Evolutionary conservation across 2,329 filamentous ascomycete species (phyloP), one percentile per base, ranked within the genome.

Genomic region (Colletotrichum truncatum): DNA sequence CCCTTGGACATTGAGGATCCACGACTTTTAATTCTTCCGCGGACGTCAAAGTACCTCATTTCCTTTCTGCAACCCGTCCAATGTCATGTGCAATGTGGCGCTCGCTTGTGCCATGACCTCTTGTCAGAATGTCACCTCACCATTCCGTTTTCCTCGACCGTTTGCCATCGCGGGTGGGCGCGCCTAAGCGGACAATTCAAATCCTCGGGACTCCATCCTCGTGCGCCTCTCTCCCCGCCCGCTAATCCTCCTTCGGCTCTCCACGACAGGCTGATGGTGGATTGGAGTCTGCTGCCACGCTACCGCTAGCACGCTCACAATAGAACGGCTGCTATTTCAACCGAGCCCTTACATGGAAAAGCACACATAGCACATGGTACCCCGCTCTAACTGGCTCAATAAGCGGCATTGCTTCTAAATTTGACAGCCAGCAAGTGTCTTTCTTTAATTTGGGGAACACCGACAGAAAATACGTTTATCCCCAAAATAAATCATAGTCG

Each of bases 81-180:
- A 23, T 18, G 11, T 7, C n/a, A 34, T 18, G 4, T 11, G 8
- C 39, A 39, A 41, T 54, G 59, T 34, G 64, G 64, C 58, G 34
- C 32, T 64, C 16, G 59, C 39, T 32, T 58, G 18, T 58, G 25
- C 36, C 32, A 64, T 30, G 46, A 16, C 25, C 30, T 34, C n/a
- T 36, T 30, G 12, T 25, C 48, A 51, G n/a, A 36, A 57, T 62
- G 51, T 51, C 43, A 66, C 57, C 36, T 51, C 45, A 21, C 45
- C 28, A 38, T 63, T 51, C 56, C 49, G 36, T 56, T 51, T 45
- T 26, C 8, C 49, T 38, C 43, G 18, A 30, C 26, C 32, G 51
- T 62, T n/a, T 25, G 16, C 26, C 36, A 28, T 59, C 36, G 59
- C 64, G 64, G 52, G 53, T 64, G 64, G 64, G 52, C 64, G 64